Conservation (phyloP, 495 filamentous ascomycete genomes). For the Cairneyella variabilis region DNA sequence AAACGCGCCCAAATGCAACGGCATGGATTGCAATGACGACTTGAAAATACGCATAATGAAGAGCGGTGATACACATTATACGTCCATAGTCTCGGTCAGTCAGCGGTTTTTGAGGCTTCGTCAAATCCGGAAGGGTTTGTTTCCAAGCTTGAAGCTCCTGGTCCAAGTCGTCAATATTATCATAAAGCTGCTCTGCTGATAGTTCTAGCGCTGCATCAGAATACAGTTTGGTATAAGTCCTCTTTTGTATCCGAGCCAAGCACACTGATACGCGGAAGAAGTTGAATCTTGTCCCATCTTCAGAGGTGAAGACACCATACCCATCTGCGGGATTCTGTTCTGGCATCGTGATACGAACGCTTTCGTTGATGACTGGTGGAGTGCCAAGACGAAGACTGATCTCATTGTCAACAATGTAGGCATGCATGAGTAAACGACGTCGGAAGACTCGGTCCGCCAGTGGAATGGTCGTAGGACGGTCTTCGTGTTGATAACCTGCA, state of each 20-base stretch:
- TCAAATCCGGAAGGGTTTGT: background rate
- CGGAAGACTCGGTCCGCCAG: background rate
- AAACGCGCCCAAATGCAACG: background rate
- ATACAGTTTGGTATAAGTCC: background rate
- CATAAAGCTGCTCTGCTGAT: background rate
- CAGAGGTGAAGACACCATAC: background rate
- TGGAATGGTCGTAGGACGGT: background rate
- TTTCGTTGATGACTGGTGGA: background rate
- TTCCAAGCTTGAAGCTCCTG: constrained; percentile 2
- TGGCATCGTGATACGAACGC: background rate
- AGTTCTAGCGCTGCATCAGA: background rate
- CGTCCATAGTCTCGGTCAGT: background rate
- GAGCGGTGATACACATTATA: background rate
- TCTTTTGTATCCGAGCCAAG: background rate
- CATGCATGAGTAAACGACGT: background rate
- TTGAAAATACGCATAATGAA: constrained; percentile 8
- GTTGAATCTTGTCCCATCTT: background rate
- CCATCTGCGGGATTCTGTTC: background rate
- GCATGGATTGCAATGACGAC: constrained; percentile 3
- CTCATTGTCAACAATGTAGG: background rate
- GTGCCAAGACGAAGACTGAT: background rate
- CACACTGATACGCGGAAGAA: background rate
- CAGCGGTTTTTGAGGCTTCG: background rate
- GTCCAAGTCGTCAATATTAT: background rate
- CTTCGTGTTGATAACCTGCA: background rate